phyloP scores from a whole-genome alignment of 768 basidiomycete species.

The Sporobolomyces roseus region DNA sequence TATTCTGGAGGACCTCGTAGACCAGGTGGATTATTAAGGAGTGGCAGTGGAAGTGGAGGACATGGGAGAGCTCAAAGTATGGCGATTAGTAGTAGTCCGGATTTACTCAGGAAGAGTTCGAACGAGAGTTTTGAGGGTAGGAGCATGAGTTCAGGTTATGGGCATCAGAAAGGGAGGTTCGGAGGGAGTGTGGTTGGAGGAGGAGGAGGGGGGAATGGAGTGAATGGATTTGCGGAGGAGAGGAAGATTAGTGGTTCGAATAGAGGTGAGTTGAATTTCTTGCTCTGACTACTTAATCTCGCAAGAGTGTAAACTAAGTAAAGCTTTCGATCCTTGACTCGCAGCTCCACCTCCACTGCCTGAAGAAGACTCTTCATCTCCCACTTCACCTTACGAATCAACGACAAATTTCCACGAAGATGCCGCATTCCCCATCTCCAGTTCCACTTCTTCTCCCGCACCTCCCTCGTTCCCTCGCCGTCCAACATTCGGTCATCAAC shows the following conservation, averaged over 20 bases:
- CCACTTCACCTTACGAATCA: not conserved
- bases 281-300: no score
- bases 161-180: slow-evolving; percentile 17
- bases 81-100: slow-evolving; percentile 19
- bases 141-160: not conserved
- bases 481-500: slow-evolving; percentile 27
- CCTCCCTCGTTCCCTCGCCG: slow-evolving; percentile 21
- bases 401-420: slow-evolving; percentile 20
- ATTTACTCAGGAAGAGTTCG: slow-evolving; percentile 8
- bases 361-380: slow-evolving; percentile 4
- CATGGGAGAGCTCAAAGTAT: slow-evolving; percentile 33
- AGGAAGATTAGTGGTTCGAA: not conserved
- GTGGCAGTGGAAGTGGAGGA: no score
- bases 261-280: not conserved
- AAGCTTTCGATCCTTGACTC: not conserved
- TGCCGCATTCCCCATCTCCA: slow-evolving; percentile 20
- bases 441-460: slow-evolving; percentile 16
- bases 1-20: slow-evolving; percentile 35
- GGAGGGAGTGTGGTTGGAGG: slow-evolving; percentile 25
- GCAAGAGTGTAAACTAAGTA: no score
- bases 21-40: slow-evolving; percentile 15
- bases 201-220: slow-evolving; percentile 23
- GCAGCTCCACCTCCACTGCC: not conserved
- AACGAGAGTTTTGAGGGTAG: not conserved
- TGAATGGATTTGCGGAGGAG: not conserved